Conservation (phyloP, 2,329 filamentous ascomycete genomes). For the Beauveria asiatica region DNA sequence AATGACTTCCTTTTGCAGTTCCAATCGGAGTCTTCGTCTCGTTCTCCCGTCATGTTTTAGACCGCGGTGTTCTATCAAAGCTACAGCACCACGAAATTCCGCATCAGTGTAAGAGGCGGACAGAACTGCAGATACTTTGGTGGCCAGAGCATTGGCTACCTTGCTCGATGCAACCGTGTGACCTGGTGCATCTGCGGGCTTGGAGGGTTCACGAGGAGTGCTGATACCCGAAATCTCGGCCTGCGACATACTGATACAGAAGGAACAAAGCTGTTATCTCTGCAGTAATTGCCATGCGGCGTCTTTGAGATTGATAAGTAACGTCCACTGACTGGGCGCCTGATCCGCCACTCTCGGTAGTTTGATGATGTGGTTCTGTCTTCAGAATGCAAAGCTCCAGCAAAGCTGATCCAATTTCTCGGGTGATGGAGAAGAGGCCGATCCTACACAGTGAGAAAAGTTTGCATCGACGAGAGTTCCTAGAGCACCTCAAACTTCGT, state of each 20-base stretch:
- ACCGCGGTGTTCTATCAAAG: conserved; percentile 64
- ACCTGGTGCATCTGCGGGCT: not conserved
- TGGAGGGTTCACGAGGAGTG: not conserved
- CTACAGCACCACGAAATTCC: conserved; percentile 79
- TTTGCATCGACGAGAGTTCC: too few relatives aligned
- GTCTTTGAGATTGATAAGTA: not conserved
- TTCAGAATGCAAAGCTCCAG: not conserved
- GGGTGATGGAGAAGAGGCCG: too few relatives aligned
- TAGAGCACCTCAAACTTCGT: too few relatives aligned
- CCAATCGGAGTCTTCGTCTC: conserved; percentile 68
- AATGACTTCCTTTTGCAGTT: conserved; percentile 87
- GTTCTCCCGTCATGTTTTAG: conserved; percentile 69
- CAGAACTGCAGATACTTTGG: conserved; percentile 75
- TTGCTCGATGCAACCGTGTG: conserved; percentile 20
- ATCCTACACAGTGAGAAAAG: too few relatives aligned
- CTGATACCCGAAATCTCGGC: not conserved
- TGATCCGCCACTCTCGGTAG: not conserved
- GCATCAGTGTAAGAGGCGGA: conserved; percentile 89
- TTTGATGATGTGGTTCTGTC: not conserved
- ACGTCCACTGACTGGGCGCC: not conserved
- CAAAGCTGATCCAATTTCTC: not conserved
- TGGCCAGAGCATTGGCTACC: conserved; percentile 59
- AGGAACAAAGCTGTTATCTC: not conserved
- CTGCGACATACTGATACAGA: not conserved
- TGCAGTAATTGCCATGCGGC: too few relatives aligned